Conservation (phyloP, 768 basidiomycete genomes). For the Kwoniella dejecticola region DNA sequence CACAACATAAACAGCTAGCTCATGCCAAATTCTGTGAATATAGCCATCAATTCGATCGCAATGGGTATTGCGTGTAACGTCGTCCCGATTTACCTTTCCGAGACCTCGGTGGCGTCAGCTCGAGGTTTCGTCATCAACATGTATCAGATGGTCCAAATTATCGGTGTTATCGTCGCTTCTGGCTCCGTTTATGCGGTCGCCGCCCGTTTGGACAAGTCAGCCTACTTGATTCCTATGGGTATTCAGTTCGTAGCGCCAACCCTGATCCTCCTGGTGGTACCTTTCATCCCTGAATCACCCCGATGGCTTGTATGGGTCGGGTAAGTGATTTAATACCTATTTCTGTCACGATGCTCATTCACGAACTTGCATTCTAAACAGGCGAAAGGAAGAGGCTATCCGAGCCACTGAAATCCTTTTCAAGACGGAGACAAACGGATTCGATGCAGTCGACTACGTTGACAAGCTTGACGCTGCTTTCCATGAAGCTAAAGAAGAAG, state of each 20-base stretch:
- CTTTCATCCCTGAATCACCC: slow-evolving; percentile 22
- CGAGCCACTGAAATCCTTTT: slow-evolving; percentile 22
- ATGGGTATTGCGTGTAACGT: slow-evolving; percentile 27
- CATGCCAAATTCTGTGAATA: not conserved
- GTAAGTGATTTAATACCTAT: not conserved
- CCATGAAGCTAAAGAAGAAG: slow-evolving; percentile 24
- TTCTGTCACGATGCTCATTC: not conserved
- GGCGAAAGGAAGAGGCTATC: slow-evolving; percentile 5
- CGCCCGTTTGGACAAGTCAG: slow-evolving; percentile 9
- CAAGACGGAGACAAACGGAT: slow-evolving; percentile 19
- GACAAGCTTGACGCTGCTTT: slow-evolving; percentile 31
- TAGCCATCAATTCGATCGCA: slow-evolving; percentile 20
- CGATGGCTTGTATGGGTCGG: slow-evolving; percentile 21
- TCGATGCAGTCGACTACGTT: slow-evolving; percentile 29
- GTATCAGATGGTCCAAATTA: slow-evolving; percentile 35
- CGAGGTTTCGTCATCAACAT: slow-evolving; percentile 21
- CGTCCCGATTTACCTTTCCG: slow-evolving; percentile 19
- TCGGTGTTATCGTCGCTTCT: slow-evolving; percentile 41
- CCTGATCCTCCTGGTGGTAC: slow-evolving; percentile 6
- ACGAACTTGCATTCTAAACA: too few species aligned
- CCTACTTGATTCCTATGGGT: slow-evolving; percentile 29
- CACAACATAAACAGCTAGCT: not conserved
- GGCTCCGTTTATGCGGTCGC: slow-evolving; percentile 32
- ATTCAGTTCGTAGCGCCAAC: slow-evolving; percentile 20
- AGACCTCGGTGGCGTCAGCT: slow-evolving; percentile 20